Conservation (phyloP, 177 flowering plant genomes). For the Tripterygium wilfordii region DNA sequence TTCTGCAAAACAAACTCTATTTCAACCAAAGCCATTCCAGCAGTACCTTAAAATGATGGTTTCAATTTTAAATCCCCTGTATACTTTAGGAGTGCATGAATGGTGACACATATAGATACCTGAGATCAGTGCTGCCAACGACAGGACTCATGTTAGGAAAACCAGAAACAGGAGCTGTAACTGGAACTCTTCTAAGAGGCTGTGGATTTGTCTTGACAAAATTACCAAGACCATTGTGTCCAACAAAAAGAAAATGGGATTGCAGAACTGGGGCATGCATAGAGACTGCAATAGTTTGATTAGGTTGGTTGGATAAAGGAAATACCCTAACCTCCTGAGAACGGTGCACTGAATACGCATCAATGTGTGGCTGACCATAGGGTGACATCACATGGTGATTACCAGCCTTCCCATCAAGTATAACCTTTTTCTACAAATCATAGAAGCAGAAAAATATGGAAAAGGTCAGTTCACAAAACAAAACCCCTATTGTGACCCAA, state of each 20-base stretch:
- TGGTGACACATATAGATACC: too few relatives aligned
- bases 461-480: background rate
- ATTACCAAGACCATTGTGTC: conserved; percentile 8
- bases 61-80: too few relatives aligned
- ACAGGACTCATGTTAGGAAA: conserved; percentile 11
- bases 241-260: conserved; percentile 20
- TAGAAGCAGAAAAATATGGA: background rate
- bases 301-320: conserved; percentile 24
- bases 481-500: background rate
- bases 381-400: conserved; percentile 24
- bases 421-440: conserved; percentile 24
- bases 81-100: too few relatives aligned
- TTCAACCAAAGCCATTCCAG: too few relatives aligned
- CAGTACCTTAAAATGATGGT: too few relatives aligned
- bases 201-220: conserved; percentile 3
- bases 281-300: conserved; percentile 27
- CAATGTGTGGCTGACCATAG: conserved; percentile 31
- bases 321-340: conserved; percentile 29
- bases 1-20: conserved; percentile 30
- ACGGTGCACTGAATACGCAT: conserved; percentile 19
- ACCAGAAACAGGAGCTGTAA: conserved; percentile 12
- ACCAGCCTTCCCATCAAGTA: conserved; percentile 28
- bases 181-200: conserved; percentile 17
- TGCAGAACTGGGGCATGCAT: conserved; percentile 37
- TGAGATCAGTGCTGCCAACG: conserved; percentile 19